phyloP scores from a whole-genome alignment of 768 basidiomycete genomes.

The Trametes elegans region DNA sequence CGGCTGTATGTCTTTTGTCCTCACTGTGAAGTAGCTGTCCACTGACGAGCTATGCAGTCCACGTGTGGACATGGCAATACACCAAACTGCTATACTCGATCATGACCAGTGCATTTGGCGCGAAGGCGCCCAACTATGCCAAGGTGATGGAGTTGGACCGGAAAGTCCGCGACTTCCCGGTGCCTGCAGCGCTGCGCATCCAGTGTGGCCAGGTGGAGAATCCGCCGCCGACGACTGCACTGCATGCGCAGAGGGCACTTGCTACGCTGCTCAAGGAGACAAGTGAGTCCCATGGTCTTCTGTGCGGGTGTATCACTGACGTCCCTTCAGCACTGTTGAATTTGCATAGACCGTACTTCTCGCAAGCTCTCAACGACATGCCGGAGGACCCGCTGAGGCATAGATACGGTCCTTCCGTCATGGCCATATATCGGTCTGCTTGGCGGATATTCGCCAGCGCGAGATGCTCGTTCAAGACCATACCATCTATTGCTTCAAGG shows the following conservation, averaged over 20 bases:
- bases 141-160: constrained; percentile 49
- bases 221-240: constrained; percentile 9
- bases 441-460: constrained; percentile 61
- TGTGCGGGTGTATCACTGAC: neutral
- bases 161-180: constrained; percentile 48
- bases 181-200: constrained; percentile 43
- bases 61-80: constrained; percentile 55
- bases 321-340: constrained; percentile 49
- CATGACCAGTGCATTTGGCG: constrained; percentile 49
- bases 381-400: constrained; percentile 58
- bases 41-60: constrained; percentile 37
- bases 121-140: constrained; percentile 37
- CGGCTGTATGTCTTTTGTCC: constrained; percentile 38
- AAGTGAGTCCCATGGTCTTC: constrained; percentile 10
- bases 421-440: constrained; percentile 70
- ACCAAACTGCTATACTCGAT: constrained; percentile 50
- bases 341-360: constrained; percentile 67
- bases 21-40: neutral
- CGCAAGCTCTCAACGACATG: constrained; percentile 60
- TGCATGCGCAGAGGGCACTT: constrained; percentile 21
- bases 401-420: constrained; percentile 64
- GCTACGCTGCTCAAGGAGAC: constrained; percentile 30
- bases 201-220: constrained; percentile 23
- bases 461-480: constrained; percentile 38
- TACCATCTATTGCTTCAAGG: constrained; percentile 44